These are phyloP conservation scores for Somion occarium DNA, from an alignment of 1,284 basidiomycete genomes.

Conservation along the genomic window DNA sequence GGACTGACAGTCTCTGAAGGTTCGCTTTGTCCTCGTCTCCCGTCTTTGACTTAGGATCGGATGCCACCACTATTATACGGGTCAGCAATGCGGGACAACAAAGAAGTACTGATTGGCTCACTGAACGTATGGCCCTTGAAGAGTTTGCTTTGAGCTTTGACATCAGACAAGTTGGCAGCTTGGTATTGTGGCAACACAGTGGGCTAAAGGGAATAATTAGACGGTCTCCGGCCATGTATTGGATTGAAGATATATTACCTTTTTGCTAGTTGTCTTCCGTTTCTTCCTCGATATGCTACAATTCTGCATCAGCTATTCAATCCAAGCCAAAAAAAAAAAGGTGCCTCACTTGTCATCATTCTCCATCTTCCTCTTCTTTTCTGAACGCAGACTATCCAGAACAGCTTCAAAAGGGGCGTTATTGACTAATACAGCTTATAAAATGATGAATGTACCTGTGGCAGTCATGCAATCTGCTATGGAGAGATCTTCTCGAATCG, in stretches of 20 bases:
- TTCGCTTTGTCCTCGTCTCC: constrained; percentile 65
- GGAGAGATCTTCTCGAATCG: constrained; percentile 70
- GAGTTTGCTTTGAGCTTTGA: constrained; percentile 56
- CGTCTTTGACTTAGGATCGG: constrained; percentile 68
- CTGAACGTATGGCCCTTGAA: constrained; percentile 79
- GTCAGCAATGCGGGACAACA: constrained; percentile 5
- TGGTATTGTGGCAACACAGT: constrained; percentile 61
- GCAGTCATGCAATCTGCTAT: constrained; percentile 67
- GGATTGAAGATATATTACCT: constrained; percentile 34
- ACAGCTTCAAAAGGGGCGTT: constrained; percentile 32
- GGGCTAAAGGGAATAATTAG: constrained; percentile 33
- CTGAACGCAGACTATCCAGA: constrained; percentile 53
- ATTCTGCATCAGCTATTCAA: not conserved
- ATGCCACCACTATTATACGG: constrained; percentile 57
- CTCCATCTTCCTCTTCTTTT: constrained; percentile 70
- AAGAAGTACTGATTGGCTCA: constrained; percentile 32
- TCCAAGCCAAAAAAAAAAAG: not conserved
- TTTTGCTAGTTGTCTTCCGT: constrained; percentile 35
- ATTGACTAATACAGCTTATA: not conserved
- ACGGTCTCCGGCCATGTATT: no score
- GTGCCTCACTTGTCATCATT: constrained; percentile 44
- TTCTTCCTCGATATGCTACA: constrained; percentile 51
- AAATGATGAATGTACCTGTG: constrained; percentile 39
- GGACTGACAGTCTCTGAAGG: constrained; percentile 56
- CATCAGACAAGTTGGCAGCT: constrained; percentile 55